These are phyloP conservation scores for Lasiodiplodia hormozganensis DNA, from an alignment of 2,329 filamentous ascomycete genomes.

Conservation along the genomic window DNA sequence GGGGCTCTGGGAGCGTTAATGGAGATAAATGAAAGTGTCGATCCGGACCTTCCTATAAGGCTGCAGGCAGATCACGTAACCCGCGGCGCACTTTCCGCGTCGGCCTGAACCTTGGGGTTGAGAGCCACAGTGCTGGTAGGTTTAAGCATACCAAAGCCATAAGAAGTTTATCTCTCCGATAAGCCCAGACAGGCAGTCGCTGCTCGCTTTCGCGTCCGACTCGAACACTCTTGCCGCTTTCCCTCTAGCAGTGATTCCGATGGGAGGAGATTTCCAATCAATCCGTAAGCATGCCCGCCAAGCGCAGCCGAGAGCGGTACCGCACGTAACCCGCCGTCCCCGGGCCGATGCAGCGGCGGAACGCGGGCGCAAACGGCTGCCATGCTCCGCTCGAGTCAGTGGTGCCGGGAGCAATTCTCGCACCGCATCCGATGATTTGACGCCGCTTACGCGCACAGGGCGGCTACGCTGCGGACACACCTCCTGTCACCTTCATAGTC, in stretches of 20 bases:
- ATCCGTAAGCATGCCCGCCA: not conserved
- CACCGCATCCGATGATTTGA: not conserved
- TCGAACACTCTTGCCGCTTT: not conserved
- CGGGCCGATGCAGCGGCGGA: constrained; percentile 5
- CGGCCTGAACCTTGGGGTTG: not conserved
- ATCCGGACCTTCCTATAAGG: constrained; percentile 26
- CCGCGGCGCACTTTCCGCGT: not conserved
- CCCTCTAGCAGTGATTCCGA: not conserved
- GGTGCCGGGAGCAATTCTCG: not conserved
- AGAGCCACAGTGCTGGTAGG: not conserved
- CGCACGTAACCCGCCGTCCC: not conserved
- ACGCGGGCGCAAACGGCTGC: not conserved
- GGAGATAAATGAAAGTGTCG: constrained; percentile 16
- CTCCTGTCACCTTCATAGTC: not conserved
- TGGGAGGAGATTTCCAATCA: constrained; percentile 7
- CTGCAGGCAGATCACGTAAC: constrained; percentile 6
- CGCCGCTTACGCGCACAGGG: not conserved
- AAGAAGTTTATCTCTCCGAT: not conserved
- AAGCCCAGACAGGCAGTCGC: not conserved
- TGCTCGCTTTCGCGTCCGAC: not conserved
- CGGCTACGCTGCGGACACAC: not conserved
- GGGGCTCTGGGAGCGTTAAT: constrained; percentile 5
- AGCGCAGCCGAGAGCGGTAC: not conserved
- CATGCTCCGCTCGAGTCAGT: constrained; percentile 10
- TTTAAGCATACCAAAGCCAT: not conserved